Evolutionary conservation across 23 red algal species (phyloP).

Genomic region (Gracilaria vermiculophylla): DNA sequence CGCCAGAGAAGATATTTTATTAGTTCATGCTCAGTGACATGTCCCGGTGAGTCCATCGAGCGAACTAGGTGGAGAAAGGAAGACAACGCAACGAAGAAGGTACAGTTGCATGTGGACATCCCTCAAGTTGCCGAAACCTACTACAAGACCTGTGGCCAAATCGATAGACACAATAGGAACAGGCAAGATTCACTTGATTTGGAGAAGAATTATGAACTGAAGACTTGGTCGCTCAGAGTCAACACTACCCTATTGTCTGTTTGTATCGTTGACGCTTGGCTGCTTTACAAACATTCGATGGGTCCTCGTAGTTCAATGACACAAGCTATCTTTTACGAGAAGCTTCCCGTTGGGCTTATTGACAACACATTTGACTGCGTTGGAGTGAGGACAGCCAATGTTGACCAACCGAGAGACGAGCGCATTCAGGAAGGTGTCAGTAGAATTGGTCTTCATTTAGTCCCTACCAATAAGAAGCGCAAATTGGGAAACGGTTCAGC

Average conservation of each 20-base stretch:
- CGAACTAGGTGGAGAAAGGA: background rate
- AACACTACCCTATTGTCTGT: slow-evolving; percentile 6
- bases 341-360: too few species aligned
- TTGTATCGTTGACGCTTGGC: slow-evolving; percentile 34
- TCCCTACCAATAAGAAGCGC: too few species aligned
- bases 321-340: too few species aligned
- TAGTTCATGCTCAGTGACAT: background rate
- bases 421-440: too few species aligned
- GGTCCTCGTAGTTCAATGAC: too few species aligned
- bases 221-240: background rate
- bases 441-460: too few species aligned
- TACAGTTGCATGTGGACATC: background rate
- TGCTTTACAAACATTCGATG: slow-evolving; percentile 26
- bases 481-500: too few species aligned
- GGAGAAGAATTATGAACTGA: slow-evolving; percentile 33
- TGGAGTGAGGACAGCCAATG: too few species aligned
- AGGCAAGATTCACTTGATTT: background rate
- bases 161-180: slow-evolving; percentile 28
- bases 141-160: background rate
- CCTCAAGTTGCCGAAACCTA: background rate
- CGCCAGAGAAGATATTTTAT: background rate
- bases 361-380: too few species aligned
- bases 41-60: too few species aligned
- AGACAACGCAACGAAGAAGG: background rate
- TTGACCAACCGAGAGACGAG: too few species aligned